Evolutionary conservation across 768 basidiomycete genomes (phyloP).

Genomic region (Lactifluus volemus): DNA sequence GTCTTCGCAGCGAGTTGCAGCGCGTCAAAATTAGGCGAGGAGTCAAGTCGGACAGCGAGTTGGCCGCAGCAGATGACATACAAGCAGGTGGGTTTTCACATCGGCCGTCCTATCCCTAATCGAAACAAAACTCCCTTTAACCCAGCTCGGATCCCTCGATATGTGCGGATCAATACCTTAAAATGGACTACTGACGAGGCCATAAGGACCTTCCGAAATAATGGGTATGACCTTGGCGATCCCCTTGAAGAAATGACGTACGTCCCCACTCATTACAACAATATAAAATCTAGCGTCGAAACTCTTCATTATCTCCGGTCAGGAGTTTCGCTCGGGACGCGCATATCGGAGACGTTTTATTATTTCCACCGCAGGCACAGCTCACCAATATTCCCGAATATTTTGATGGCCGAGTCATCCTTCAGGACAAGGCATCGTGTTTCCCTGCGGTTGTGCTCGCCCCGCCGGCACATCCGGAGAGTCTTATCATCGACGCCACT

Average conservation of each 20-base stretch:
- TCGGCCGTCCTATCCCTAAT: neutral
- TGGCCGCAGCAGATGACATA: conserved; percentile 53
- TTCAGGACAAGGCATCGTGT: conserved; percentile 98
- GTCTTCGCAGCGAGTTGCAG: conserved; percentile 79
- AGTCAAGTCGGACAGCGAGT: conserved; percentile 51
- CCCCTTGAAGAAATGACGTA: conserved; percentile 46
- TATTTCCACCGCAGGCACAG: conserved; percentile 57
- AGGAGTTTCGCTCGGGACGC: conserved; percentile 66
- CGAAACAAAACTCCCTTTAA: neutral
- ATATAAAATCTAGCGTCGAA: neutral
- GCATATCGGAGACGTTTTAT: conserved; percentile 76
- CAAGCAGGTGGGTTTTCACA: conserved; percentile 44
- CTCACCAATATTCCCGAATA: conserved; percentile 71
- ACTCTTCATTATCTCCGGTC: conserved; percentile 2
- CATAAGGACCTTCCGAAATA: conserved; percentile 41
- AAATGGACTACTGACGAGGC: conserved; percentile 62
- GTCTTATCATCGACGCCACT: conserved; percentile 82
- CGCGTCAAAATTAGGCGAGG: conserved; percentile 74
- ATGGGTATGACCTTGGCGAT: conserved; percentile 46
- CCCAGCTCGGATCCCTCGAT: conserved; percentile 68
- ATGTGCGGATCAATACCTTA: conserved; percentile 74
- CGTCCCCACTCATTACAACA: conserved; percentile 11
- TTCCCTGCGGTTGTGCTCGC: conserved; percentile 87
- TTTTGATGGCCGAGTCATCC: conserved; percentile 69
- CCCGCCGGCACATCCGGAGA: conserved; percentile 46